Conservation (phyloP, 306 rosid genomes). For the Ceratonia siliqua region DNA sequence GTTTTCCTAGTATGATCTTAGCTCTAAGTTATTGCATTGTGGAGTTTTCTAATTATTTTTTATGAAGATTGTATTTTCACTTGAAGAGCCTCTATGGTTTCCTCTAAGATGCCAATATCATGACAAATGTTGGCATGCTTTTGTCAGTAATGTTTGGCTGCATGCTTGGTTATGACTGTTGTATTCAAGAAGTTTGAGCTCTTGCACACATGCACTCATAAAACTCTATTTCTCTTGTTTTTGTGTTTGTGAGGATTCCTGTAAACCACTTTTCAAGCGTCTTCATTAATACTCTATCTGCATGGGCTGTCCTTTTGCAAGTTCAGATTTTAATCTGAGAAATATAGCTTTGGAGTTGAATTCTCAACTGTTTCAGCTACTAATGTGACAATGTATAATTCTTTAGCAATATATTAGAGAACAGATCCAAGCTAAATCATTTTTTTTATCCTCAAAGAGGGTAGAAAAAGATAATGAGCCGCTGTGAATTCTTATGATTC, state of each 20-base stretch:
- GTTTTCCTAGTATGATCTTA: constrained; percentile 22
- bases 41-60: constrained; percentile 10
- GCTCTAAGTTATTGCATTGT: neutral
- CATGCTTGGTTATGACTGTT: constrained; percentile 10
- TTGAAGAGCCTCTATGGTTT: constrained; percentile 5
- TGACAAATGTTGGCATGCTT: neutral
- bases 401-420: neutral
- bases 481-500: neutral
- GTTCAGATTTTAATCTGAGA: neutral
- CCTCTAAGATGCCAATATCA: neutral
- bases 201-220: neutral
- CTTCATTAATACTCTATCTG: neutral
- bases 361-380: neutral
- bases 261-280: constrained; percentile 2
- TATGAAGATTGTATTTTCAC: constrained; percentile 2
- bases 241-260: constrained; percentile 1
- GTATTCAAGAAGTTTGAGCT: constrained; percentile 24
- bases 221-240: neutral
- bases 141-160: neutral
- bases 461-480: neutral
- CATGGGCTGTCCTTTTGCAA: constrained; percentile 20
- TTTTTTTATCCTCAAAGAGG: neutral
- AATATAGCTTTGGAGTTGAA: neutral
- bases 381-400: neutral
- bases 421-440: neutral